A percentile compares a stretch with the other conserved stretches of the same genome.
phyloP scores from a whole-genome alignment of 2,329 filamentous ascomycete genomes.

The Aulographum hederae region DNA sequence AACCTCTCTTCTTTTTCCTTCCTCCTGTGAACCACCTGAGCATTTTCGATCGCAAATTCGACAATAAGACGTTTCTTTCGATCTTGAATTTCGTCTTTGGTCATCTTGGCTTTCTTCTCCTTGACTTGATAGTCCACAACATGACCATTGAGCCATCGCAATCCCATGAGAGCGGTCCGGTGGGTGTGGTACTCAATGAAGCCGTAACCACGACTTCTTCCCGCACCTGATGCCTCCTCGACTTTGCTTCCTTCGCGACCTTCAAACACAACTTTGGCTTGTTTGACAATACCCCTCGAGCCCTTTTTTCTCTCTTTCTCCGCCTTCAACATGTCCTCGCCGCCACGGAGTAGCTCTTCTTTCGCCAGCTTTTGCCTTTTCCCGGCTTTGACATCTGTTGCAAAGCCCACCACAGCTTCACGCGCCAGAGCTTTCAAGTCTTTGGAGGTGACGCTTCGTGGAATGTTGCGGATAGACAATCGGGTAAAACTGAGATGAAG shows the following conservation, averaged over 20 bases:
- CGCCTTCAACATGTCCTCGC: conserved; percentile 60
- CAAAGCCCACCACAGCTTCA: conserved; percentile 86
- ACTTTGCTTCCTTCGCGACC: conserved; percentile 72
- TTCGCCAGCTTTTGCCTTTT: conserved; percentile 64
- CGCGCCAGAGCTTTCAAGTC: conserved; percentile 81
- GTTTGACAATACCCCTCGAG: conserved; percentile 72
- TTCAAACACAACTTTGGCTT: conserved; percentile 92
- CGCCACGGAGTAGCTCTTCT: conserved; percentile 69
- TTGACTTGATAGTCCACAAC: conserved; percentile 20
- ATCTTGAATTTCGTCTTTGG: conserved; percentile 34
- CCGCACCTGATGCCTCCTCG: conserved; percentile 54
- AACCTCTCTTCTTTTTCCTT: conserved; percentile 42
- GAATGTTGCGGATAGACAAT: conserved; percentile 80
- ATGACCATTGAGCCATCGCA: conserved; percentile 82
- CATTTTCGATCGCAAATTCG: conserved; percentile 97
- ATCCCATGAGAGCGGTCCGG: conserved; percentile 82
- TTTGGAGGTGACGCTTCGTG: conserved; percentile 65
- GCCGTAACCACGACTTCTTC: conserved; percentile 80
- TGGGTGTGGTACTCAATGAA: conserved; percentile 96
- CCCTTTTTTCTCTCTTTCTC: conserved; percentile 65
- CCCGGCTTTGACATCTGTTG: conserved; percentile 68
- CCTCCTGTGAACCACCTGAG: conserved; percentile 76
- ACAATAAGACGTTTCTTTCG: conserved; percentile 82
- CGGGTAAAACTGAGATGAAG: conserved; percentile 80
- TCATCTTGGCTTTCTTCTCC: conserved; percentile 11